phyloP scores from a whole-genome alignment of 371 early-diverging fungal species.

The Zopfochytrium polystomum region DNA sequence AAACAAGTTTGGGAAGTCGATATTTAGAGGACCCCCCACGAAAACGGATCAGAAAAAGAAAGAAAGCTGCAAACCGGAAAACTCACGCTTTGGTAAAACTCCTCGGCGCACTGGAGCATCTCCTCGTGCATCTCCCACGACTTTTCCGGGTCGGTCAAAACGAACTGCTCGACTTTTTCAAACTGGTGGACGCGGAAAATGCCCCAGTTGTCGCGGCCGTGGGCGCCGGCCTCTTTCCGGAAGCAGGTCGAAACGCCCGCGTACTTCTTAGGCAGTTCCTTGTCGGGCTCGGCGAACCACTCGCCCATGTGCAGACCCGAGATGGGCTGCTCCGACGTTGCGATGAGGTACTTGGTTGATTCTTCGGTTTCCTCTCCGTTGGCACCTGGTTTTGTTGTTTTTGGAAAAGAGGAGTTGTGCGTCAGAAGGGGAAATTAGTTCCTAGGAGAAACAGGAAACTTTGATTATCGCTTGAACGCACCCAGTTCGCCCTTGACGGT shows the following conservation, averaged over 20 bases:
- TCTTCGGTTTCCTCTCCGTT: conserved; percentile 64
- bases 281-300: conserved; percentile 90
- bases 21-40: neutral
- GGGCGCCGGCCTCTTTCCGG: conserved; percentile 99
- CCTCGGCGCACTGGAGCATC: conserved; percentile 93
- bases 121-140: conserved; percentile 97
- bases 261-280: conserved; percentile 89
- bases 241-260: conserved; percentile 99
- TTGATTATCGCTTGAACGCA: neutral
- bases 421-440: neutral
- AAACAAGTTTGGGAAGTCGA: conserved; percentile 1
- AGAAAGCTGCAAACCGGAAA: too few relatives aligned
- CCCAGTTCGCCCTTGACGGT: conserved; percentile 61
- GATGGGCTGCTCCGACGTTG: conserved; percentile 99
- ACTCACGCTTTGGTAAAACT: conserved; percentile 89
- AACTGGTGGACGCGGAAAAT: conserved; percentile 99
- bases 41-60: neutral
- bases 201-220: conserved; percentile 99
- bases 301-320: conserved; percentile 95
- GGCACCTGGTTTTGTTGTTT: conserved; percentile 6
- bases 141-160: conserved; percentile 94
- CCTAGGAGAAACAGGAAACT: neutral
- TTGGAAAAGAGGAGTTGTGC: neutral
- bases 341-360: conserved; percentile 98
- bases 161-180: conserved; percentile 99